These are phyloP conservation scores for Leccinum incarnatum DNA, from an alignment of 768 basidiomycete species.

Conservation along the genomic window DNA sequence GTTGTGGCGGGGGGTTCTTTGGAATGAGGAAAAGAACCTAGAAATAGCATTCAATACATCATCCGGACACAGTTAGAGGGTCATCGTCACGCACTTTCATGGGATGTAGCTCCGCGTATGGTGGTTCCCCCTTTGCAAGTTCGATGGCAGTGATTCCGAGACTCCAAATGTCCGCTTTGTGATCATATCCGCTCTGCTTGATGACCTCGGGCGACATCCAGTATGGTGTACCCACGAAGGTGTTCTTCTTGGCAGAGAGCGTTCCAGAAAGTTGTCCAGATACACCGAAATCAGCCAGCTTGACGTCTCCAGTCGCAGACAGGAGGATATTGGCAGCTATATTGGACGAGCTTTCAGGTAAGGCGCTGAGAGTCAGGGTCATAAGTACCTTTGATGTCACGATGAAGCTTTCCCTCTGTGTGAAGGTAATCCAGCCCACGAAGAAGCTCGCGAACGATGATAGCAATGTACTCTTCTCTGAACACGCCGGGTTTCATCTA, in stretches of 20 bases:
- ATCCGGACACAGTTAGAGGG: not conserved
- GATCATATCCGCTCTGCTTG: constrained; percentile 98
- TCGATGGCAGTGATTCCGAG: constrained; percentile 97
- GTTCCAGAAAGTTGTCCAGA: constrained; percentile 96
- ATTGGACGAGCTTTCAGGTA: not conserved
- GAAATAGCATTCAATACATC: not conserved
- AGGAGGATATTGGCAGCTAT: constrained; percentile 92
- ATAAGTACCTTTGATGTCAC: constrained; percentile 92
- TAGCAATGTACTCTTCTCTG: constrained; percentile 98
- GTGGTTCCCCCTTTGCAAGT: constrained; percentile 95
- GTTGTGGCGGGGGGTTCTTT: constrained; percentile 89
- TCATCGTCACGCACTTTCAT: constrained; percentile 75
- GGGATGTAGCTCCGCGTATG: constrained; percentile 96
- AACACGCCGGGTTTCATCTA: constrained; percentile 99
- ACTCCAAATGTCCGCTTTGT: constrained; percentile 99
- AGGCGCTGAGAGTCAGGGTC: not conserved
- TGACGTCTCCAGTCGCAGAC: constrained; percentile 91
- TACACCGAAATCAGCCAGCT: constrained; percentile 98
- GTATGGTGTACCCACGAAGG: constrained; percentile 88
- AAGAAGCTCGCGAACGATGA: constrained; percentile 89
- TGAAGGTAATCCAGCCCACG: constrained; percentile 95
- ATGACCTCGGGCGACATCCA: constrained; percentile 99
- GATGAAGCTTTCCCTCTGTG: constrained; percentile 92
- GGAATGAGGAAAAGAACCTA: constrained; percentile 98
- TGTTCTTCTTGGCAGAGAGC: constrained; percentile 93